Conservation (phyloP, 306 rosid species). For the Cucumis hystrix region DNA sequence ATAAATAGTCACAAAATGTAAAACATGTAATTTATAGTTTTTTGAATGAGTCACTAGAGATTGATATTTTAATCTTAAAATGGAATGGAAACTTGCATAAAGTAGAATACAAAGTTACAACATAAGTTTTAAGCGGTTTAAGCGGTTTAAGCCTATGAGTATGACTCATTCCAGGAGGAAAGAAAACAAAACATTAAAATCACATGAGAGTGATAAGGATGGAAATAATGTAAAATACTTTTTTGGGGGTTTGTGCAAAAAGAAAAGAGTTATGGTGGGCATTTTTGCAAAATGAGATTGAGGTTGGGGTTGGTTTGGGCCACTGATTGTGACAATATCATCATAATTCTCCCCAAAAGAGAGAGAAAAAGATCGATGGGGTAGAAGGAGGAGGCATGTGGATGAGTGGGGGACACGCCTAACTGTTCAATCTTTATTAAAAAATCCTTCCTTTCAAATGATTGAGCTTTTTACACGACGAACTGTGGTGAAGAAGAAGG, state of each 20-base stretch:
- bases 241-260: neutral
- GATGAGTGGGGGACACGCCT: constrained; percentile 64
- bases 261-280: neutral
- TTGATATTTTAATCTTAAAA: too few species aligned
- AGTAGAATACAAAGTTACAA: too few species aligned
- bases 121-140: neutral
- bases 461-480: constrained; percentile 21
- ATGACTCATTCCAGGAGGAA: neutral
- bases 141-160: neutral
- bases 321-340: constrained; percentile 40
- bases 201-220: neutral
- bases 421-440: constrained; percentile 13
- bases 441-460: constrained; percentile 19
- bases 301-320: constrained; percentile 37
- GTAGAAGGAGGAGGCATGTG: constrained; percentile 63
- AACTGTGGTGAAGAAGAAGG: neutral
- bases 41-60: too few species aligned
- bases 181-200: neutral
- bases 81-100: too few species aligned
- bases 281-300: constrained; percentile 11
- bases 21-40: too few species aligned
- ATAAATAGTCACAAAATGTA: too few species aligned
- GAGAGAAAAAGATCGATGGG: constrained; percentile 41
- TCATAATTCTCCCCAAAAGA: constrained; percentile 11
- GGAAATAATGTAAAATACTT: neutral